Conservation (phyloP, 495 filamentous ascomycete species). For the Daldinia grandis region DNA sequence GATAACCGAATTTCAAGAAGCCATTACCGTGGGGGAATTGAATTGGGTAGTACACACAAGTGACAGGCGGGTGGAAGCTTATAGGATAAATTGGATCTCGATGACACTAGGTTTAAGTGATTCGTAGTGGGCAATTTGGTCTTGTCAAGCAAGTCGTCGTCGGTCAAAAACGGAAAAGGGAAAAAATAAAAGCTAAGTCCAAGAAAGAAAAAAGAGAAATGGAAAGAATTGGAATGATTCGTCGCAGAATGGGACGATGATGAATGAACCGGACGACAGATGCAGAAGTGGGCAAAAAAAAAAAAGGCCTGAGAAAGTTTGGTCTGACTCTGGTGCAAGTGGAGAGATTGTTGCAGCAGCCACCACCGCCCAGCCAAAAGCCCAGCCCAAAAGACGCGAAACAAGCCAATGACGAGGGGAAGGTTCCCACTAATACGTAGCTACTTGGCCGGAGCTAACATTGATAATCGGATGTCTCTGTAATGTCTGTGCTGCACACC, state of each 20-base stretch:
- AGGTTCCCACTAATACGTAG: slow-evolving; percentile 26
- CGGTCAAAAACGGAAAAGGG: neutral
- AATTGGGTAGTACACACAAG: slow-evolving; percentile 19
- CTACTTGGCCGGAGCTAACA: slow-evolving; percentile 38
- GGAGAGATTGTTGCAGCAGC: slow-evolving; percentile 42
- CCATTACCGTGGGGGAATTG: slow-evolving; percentile 20
- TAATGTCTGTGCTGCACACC: slow-evolving; percentile 34
- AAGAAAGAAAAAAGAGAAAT: slow-evolving; percentile 24
- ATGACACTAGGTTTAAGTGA: slow-evolving; percentile 8
- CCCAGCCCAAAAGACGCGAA: slow-evolving; percentile 36
- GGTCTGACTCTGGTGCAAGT: slow-evolving; percentile 40
- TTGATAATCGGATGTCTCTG: slow-evolving; percentile 43
- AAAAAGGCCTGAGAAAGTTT: slow-evolving; percentile 40
- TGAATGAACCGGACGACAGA: slow-evolving; percentile 40
- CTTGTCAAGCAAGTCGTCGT: slow-evolving; percentile 10
- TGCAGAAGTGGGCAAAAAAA: slow-evolving; percentile 40
- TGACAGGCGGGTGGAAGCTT: slow-evolving; percentile 7
- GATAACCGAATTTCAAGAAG: slow-evolving; percentile 38
- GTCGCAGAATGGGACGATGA: slow-evolving; percentile 43
- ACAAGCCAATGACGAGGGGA: slow-evolving; percentile 32
- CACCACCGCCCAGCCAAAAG: slow-evolving; percentile 26
- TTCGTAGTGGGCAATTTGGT: slow-evolving; percentile 14
- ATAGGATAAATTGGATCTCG: slow-evolving; percentile 20
- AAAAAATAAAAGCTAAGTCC: slow-evolving; percentile 12
- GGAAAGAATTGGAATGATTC: slow-evolving; percentile 40